phyloP scores from a whole-genome alignment of 2,329 filamentous ascomycete species.

The Ophiostoma sp. region DNA sequence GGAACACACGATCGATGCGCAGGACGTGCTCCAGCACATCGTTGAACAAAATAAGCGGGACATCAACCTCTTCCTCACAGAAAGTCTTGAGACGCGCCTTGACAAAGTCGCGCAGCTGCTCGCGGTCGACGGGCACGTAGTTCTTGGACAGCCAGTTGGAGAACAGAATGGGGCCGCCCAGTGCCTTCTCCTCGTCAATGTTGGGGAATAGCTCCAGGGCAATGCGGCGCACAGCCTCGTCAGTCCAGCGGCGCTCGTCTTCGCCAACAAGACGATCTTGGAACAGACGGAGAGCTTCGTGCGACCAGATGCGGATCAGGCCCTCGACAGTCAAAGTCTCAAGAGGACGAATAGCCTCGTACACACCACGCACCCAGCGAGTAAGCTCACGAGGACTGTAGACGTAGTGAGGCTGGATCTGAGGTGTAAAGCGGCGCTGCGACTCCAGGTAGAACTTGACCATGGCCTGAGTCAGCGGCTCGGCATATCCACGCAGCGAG shows the following conservation, averaged over 20 bases:
- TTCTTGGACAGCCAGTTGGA: constrained; percentile 99
- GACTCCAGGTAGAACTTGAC: constrained; percentile 94
- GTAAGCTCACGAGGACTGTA: constrained; percentile 99
- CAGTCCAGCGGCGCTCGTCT: constrained; percentile 92
- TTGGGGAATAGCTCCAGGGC: constrained; percentile 89
- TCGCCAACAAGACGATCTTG: constrained; percentile 94
- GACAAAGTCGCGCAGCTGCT: constrained; percentile 92
- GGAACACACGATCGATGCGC: constrained; percentile 96
- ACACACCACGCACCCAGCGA: constrained; percentile 93
- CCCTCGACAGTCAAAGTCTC: constrained; percentile 86
- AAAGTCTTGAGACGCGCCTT: constrained; percentile 96
- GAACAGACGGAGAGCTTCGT: constrained; percentile 93
- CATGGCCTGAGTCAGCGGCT: constrained; percentile 94
- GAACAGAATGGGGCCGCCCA: constrained; percentile 91
- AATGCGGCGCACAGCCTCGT: constrained; percentile 78
- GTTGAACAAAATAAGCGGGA: constrained; percentile 97
- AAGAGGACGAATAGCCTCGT: constrained; percentile 90
- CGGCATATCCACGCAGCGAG: constrained; percentile 87
- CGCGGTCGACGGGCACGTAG: constrained; percentile 92
- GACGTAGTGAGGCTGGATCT: constrained; percentile 97
- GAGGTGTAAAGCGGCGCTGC: constrained; percentile 86
- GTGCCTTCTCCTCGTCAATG: constrained; percentile 83
- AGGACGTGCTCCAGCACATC: constrained; percentile 97
- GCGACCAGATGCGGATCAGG: constrained; percentile 93
- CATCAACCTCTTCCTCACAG: constrained; percentile 98